Evolutionary conservation across 1,284 basidiomycete genomes (phyloP), one percentile per base, ranked within the genome.

Genomic region (Coniferiporia weirii): DNA sequence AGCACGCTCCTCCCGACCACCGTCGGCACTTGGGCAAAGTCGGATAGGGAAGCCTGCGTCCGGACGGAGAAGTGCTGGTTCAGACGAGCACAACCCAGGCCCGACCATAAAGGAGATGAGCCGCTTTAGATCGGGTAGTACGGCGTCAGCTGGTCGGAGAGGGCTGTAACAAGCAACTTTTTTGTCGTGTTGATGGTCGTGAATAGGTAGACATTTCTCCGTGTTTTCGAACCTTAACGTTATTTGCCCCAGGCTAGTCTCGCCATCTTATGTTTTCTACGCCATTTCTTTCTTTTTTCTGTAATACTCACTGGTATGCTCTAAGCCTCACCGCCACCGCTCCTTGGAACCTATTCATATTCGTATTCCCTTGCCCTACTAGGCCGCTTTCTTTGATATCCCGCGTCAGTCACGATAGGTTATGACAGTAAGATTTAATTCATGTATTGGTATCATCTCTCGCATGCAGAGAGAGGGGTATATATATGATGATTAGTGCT

Each of bases 401-500:
- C 48, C 35, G 19, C 49, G 45, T 53, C 52, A 32, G 32, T 51
- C 22, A 52, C 35, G 49, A 52, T 59, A 62, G 47, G 27, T 49
- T 54, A 54, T 57, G 49, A 51, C 51, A 34, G 36, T 59, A 36
- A 50, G 45, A 57, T 57, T 47, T 57, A 60, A 63, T 63, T 46
- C 52, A 52, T 60, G 57, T 56, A 63, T 66, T 57, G 60, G 65
- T 60, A 52, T 66, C 48, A n/a, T 45, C 34, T 51, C 45, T 45
- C 22, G 43, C 17, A 27, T 40, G 38, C 36, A 38, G 38, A 40
- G 52, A 43, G 44, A 60, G 46, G 45, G 32, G 44, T 17, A 44
- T 54, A 60, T 56, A 45, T 55, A 51, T 56, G 54, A 56, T 56
- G 45, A 56, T 56, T 56, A 48, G 46, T 45, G 35, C 54, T 15